Conservation (phyloP, 345 rosid genomes). For the Rhizophora apiculata region DNA sequence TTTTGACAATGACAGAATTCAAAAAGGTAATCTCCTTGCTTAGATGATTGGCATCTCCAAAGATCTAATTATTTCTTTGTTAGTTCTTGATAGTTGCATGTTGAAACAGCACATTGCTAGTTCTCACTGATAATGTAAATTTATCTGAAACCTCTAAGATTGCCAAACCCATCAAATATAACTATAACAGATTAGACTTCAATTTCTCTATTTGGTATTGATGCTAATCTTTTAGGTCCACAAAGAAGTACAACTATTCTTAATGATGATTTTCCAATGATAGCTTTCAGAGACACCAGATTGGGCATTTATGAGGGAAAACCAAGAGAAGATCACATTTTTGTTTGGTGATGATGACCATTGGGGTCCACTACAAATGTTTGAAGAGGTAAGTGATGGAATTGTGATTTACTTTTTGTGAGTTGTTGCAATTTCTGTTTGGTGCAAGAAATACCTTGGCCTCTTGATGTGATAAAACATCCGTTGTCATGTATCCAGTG, state of each 20-base stretch:
- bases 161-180: not conserved
- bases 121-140: not conserved
- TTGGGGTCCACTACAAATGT: conserved; percentile 78
- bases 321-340: conserved; percentile 53
- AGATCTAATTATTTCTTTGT: too few species aligned
- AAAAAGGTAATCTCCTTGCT: conserved; percentile 42
- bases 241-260: not conserved
- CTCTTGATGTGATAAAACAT: not conserved
- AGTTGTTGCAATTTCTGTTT: not conserved
- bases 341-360: conserved; percentile 76
- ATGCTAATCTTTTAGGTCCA: not conserved
- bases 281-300: conserved; percentile 71
- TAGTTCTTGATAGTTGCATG: too few species aligned
- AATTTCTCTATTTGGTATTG: conserved; percentile 6
- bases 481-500: not conserved
- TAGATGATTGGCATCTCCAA: not conserved
- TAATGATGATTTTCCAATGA: conserved; percentile 17
- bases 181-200: not conserved
- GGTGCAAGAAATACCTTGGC: not conserved
- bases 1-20: conserved; percentile 74
- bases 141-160: not conserved
- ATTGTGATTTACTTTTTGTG: not conserved
- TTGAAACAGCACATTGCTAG: too few species aligned
- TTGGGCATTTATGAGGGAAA: conserved; percentile 68
- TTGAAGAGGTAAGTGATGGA: conserved; percentile 58